Evolutionary conservation across 345 rosid species (phyloP).

Genomic region (Ailanthus altissimus): DNA sequence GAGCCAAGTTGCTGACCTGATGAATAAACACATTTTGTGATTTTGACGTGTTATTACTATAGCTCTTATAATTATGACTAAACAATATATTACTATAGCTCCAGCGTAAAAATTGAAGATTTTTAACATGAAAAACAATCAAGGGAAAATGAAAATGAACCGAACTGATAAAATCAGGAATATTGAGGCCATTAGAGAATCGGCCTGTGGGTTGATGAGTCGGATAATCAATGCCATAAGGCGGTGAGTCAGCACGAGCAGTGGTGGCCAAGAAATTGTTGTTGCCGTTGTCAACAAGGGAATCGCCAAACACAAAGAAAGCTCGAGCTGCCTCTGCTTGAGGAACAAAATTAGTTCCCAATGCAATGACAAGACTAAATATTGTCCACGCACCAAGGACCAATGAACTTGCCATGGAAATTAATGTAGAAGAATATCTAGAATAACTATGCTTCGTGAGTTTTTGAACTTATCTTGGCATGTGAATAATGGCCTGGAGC

Average conservation of each 20-base stretch:
- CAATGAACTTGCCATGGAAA: slow-evolving; percentile 25
- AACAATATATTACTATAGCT: too few species aligned
- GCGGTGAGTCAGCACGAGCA: slow-evolving; percentile 75
- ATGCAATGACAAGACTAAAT: slow-evolving; percentile 13
- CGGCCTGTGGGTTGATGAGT: slow-evolving; percentile 73
- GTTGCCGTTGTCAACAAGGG: slow-evolving; percentile 77
- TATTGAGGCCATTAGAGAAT: slow-evolving; percentile 84
- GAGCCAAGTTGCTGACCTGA: slow-evolving; percentile 72
- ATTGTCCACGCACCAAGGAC: background rate
- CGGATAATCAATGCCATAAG: slow-evolving; percentile 86
- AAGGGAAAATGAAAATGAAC: background rate
- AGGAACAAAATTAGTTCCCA: slow-evolving; percentile 20
- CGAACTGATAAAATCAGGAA: slow-evolving; percentile 82
- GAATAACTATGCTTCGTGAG: background rate
- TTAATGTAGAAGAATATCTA: background rate
- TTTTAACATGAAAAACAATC: background rate
- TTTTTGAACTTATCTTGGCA: background rate
- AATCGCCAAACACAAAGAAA: slow-evolving; percentile 70
- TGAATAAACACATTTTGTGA: background rate
- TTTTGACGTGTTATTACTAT: too few species aligned
- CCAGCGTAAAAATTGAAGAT: too few species aligned
- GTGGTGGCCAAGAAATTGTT: slow-evolving; percentile 73
- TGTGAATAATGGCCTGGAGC: background rate
- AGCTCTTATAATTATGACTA: too few species aligned
- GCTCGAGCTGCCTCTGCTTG: slow-evolving; percentile 47